phyloP scores from a whole-genome alignment of 2,329 filamentous ascomycete genomes.

The Coniochaeta hoffmannii region DNA sequence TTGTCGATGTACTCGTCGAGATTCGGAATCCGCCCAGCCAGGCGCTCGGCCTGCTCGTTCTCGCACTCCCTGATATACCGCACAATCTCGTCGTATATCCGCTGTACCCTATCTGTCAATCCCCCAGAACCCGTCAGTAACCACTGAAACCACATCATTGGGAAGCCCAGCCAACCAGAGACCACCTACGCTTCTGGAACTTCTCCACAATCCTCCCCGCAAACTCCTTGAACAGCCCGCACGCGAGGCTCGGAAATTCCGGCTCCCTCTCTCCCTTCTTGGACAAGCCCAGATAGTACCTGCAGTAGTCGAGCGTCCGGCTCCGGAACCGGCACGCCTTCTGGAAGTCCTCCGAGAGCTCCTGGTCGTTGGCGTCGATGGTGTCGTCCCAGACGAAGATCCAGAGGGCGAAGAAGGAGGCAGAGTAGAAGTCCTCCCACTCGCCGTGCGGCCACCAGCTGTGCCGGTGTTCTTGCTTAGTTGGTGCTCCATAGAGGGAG shows the following conservation, averaged over 20 bases:
- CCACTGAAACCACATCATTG: neutral
- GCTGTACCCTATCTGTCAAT: conserved; percentile 6
- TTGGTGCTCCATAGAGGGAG: neutral
- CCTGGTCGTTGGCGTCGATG: conserved; percentile 24
- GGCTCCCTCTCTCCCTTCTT: conserved; percentile 7
- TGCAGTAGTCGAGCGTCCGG: conserved; percentile 21
- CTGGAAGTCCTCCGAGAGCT: conserved; percentile 19
- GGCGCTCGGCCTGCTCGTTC: conserved; percentile 12
- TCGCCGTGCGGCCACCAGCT: conserved; percentile 25
- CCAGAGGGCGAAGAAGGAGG: conserved; percentile 23
- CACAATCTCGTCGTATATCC: conserved; percentile 11
- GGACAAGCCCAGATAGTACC: conserved; percentile 17
- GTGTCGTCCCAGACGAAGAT: conserved; percentile 27
- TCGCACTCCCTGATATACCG: conserved; percentile 10
- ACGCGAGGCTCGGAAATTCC: conserved; percentile 7
- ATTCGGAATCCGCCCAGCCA: conserved; percentile 9
- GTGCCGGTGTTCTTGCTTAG: neutral
- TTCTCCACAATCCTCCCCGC: conserved; percentile 8
- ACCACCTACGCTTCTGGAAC: conserved; percentile 7
- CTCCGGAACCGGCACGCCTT: conserved; percentile 20
- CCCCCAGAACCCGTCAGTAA: no score
- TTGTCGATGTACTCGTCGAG: conserved; percentile 11
- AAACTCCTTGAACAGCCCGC: conserved; percentile 13
- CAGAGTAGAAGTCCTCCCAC: conserved; percentile 23
- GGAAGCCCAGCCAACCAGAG: neutral